Conservation (phyloP, 1,284 basidiomycete species). For the Microbotryum silenes-acaulis region DNA sequence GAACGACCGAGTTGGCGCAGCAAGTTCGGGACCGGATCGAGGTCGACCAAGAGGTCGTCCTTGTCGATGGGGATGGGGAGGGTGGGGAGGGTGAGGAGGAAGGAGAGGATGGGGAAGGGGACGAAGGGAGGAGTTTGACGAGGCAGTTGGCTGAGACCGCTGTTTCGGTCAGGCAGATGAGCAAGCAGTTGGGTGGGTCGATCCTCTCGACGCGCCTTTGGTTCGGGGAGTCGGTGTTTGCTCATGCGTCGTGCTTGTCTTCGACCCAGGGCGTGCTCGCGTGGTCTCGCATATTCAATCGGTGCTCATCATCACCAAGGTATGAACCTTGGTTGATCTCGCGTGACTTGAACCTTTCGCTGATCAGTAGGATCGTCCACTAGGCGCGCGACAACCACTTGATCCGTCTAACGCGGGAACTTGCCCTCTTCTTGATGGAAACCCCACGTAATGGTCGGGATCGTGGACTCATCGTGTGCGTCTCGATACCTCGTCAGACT, state of each 20-base stretch:
- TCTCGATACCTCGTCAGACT: not conserved
- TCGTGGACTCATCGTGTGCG: constrained; percentile 70
- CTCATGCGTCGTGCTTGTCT: constrained; percentile 17
- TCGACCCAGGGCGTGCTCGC: constrained; percentile 67
- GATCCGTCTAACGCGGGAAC: constrained; percentile 86
- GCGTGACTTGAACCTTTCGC: too few relatives aligned
- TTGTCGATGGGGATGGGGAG: constrained; percentile 9
- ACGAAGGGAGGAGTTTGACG: constrained; percentile 56
- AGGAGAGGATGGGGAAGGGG: constrained; percentile 57
- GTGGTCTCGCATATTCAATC: constrained; percentile 87
- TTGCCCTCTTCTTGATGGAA: constrained; percentile 90
- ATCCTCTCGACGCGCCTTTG: too few relatives aligned
- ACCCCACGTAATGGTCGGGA: constrained; percentile 52
- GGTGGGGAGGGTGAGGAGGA: constrained; percentile 40
- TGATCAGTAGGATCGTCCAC: too few relatives aligned
- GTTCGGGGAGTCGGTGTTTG: too few relatives aligned
- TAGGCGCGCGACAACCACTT: constrained; percentile 85
- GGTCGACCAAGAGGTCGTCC: not conserved
- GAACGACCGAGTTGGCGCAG: constrained; percentile 11
- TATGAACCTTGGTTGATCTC: too few relatives aligned
- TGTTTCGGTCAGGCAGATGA: constrained; percentile 94
- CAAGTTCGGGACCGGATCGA: not conserved
- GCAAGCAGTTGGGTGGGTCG: constrained; percentile 85
- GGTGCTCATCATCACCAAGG: constrained; percentile 91
- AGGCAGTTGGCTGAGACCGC: constrained; percentile 93